A percentile compares a stretch with the other conserved stretches of the same genome.
Conservation (phyloP, 1,139 yeast genomes). For the Lodderomyces elongisporus region DNA sequence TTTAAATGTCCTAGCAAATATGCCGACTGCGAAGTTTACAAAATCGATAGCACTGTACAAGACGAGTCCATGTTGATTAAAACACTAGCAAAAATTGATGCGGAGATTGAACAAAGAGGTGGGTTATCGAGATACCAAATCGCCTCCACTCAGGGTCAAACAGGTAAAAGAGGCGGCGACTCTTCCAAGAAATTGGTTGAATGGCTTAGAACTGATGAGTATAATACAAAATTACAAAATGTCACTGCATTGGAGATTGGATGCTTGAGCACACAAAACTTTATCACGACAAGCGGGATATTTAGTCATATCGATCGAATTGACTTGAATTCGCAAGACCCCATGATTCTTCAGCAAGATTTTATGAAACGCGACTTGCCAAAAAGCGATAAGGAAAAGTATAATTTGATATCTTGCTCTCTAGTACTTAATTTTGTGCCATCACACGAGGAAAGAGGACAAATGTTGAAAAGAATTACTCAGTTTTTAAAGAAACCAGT, state of each 20-base stretch:
- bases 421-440: conserved; percentile 87
- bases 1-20: conserved; percentile 10
- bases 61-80: conserved; percentile 15
- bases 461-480: conserved; percentile 62
- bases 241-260: conserved; percentile 73
- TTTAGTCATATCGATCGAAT: conserved; percentile 54
- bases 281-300: conserved; percentile 54
- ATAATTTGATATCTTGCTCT: conserved; percentile 73
- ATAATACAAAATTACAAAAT: conserved; percentile 12
- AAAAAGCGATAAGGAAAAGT: conserved; percentile 33
- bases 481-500: conserved; percentile 47
- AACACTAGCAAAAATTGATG: conserved; percentile 50
- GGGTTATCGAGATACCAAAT: conserved; percentile 72
- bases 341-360: conserved; percentile 67
- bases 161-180: conserved; percentile 77
- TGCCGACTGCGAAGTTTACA: conserved; percentile 15
- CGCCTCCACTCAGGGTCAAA: conserved; percentile 88
- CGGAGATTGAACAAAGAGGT: conserved; percentile 57
- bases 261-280: conserved; percentile 62
- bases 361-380: conserved; percentile 78
- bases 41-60: conserved; percentile 17
- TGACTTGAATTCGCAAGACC: conserved; percentile 79
- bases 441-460: conserved; percentile 62
- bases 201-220: conserved; percentile 47
- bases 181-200: conserved; percentile 69